Evolutionary conservation across 305 asterid species (phyloP), one percentile per base, ranked within the genome.

Genomic region (Fraxinus platypoda): DNA sequence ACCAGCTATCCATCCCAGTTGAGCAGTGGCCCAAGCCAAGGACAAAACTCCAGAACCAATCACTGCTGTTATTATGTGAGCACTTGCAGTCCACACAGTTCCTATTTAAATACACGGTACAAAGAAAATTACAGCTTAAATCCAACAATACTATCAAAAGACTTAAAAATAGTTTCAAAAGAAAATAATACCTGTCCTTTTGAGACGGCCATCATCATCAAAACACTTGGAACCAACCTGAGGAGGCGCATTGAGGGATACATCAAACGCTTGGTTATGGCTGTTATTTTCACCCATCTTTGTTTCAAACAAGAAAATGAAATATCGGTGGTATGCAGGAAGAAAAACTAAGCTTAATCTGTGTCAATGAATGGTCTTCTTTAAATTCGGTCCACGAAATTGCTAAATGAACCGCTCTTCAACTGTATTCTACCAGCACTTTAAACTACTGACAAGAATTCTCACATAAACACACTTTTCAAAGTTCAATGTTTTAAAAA

Each of bases 1-100:
- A 2, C 99, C 98, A 12, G 98, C 99, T 26, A 94, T 78, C 98
- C 99, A 95, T 2, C 99, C 99, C 11, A 95, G 87, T 78, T 95
- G 99, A 5, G 98, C 99, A 4, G 89, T 85, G 0, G 99, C 98
- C 99, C 99, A 95, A 71, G 98, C 97, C 87, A 95, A 83, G 30
- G 99, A 94, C 81, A 95, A 75, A 43, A 95, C 99, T 41, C 99
- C 99, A 12, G 98, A 94, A 0, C 99, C 99, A 76, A 95, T 94
- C 26, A 94, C 99, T 0, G 99, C 98, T 43, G 99, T 95, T 15
- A 95, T 94, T 26, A 95, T 95, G 72, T 95, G 99, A 6, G 99
- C 97, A 86, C 99, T 95, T 31, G 97, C 93, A 3, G 99, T 95
- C 99, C 99, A 95, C 0, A 93, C 88, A 52, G 74, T 89, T 11